phyloP scores from a whole-genome alignment of 805 yeast species.

The Myxozyma kluyveri region DNA sequence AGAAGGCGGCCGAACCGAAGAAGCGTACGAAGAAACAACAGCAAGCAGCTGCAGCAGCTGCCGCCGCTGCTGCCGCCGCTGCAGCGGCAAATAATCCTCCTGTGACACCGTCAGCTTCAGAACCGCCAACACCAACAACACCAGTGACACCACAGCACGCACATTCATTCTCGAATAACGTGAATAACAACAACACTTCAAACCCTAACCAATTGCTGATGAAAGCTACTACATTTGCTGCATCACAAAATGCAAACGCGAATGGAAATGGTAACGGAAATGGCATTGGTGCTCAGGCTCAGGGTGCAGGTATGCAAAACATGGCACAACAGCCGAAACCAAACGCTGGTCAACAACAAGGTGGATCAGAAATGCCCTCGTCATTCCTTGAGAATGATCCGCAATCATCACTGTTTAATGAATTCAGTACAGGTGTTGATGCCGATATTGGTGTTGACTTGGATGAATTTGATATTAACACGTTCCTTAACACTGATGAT shows the following conservation, averaged over 20 bases:
- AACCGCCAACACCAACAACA: constrained; percentile 31
- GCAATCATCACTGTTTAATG: constrained; percentile 23
- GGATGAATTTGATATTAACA: constrained; percentile 28
- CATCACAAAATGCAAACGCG: constrained; percentile 18
- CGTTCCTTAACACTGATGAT: constrained; percentile 29
- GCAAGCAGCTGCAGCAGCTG: constrained; percentile 22
- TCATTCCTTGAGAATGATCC: constrained; percentile 15
- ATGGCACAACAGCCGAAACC: background rate
- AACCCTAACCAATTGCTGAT: constrained; percentile 13
- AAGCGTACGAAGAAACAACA: constrained; percentile 21
- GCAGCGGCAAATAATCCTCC: constrained; percentile 18
- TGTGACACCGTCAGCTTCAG: constrained; percentile 29
- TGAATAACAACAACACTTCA: background rate
- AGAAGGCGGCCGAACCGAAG: constrained; percentile 26
- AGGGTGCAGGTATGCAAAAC: background rate
- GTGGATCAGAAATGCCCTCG: constrained; percentile 9
- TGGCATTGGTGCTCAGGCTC: background rate
- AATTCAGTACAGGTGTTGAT: constrained; percentile 20
- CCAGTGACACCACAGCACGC: constrained; percentile 31
- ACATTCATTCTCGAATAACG: constrained; percentile 17
- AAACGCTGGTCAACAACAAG: background rate
- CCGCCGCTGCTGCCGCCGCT: constrained; percentile 14
- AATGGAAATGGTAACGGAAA: constrained; percentile 1
- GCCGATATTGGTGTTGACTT: constrained; percentile 20
- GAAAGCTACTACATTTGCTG: constrained; percentile 23